Percentiles rank a stretch among this genome's conserved stretches.
phyloP scores from a whole-genome alignment of 305 asterid genomes.

The Salvia sclarea region DNA sequence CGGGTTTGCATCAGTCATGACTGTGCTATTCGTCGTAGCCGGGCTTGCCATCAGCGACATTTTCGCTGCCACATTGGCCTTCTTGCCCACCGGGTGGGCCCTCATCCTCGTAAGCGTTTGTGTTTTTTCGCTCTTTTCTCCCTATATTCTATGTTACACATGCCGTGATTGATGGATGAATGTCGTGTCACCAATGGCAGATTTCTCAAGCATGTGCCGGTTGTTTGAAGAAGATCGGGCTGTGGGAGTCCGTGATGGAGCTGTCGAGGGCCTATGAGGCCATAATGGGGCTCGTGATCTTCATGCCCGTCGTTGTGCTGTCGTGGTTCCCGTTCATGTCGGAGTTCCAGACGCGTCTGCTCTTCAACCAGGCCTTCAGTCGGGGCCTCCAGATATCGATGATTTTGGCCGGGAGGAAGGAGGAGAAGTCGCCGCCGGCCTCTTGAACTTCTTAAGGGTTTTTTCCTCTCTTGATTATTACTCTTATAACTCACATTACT shows the following conservation, averaged over 20 bases:
- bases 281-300: constrained; percentile 80
- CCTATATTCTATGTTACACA: background rate
- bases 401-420: constrained; percentile 88
- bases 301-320: constrained; percentile 74
- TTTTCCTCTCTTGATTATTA: background rate
- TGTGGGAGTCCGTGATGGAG: constrained; percentile 96
- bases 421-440: constrained; percentile 48
- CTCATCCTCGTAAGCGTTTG: constrained; percentile 65
- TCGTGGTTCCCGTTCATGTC: constrained; percentile 98
- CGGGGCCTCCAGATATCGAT: constrained; percentile 98
- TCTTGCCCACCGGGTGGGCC: constrained; percentile 97
- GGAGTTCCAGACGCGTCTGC: constrained; percentile 88
- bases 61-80: constrained; percentile 84
- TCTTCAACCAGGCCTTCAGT: constrained; percentile 96
- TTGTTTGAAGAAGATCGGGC: constrained; percentile 59
- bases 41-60: constrained; percentile 69
- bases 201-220: constrained; percentile 86
- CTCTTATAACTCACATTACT: background rate
- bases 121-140: background rate
- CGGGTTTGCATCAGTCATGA: constrained; percentile 80
- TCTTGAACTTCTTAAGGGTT: constrained; percentile 23
- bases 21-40: constrained; percentile 73
- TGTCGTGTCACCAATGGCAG: constrained; percentile 42
- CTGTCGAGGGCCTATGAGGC: constrained; percentile 86
- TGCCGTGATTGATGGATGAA: background rate